Evolutionary conservation across 2,329 filamentous ascomycete species (phyloP).

Genomic region (Ophiostoma tasmaniense): DNA sequence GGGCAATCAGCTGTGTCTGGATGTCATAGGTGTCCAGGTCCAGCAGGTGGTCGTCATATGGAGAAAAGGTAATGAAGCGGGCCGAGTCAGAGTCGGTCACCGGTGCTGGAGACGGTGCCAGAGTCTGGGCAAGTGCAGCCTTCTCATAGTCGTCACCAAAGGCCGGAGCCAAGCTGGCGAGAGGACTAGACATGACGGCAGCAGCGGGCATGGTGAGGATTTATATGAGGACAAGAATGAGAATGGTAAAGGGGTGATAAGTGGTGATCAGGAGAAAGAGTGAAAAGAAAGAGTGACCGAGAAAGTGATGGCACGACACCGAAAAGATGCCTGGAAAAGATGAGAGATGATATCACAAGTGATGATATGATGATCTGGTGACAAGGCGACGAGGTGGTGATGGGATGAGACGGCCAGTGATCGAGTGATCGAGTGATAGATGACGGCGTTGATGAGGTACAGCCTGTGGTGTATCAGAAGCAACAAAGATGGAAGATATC

Average conservation of each 20-base stretch:
- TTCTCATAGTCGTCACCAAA: neutral
- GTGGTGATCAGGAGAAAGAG: neutral
- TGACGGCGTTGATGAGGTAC: neutral
- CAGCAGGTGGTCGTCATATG: constrained; percentile 67
- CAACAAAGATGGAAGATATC: neutral
- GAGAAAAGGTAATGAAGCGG: constrained; percentile 56
- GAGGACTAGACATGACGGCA: neutral
- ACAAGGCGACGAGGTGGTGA: neutral
- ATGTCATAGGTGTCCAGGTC: constrained; percentile 58
- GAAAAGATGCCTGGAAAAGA: neutral
- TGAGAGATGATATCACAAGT: constrained; percentile 3
- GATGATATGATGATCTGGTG: neutral
- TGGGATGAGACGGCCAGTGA: neutral
- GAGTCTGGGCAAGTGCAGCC: neutral
- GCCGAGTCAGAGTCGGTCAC: neutral
- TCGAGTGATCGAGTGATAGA: neutral
- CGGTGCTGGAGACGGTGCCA: neutral
- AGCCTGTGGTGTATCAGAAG: neutral
- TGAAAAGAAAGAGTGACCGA: neutral
- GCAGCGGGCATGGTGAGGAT: neutral
- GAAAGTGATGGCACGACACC: neutral
- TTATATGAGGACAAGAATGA: neutral
- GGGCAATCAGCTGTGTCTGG: constrained; percentile 61
- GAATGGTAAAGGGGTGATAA: neutral
- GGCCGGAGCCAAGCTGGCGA: neutral